Conservation (phyloP, 208 protist species). For the Leishmania arabica region DNA sequence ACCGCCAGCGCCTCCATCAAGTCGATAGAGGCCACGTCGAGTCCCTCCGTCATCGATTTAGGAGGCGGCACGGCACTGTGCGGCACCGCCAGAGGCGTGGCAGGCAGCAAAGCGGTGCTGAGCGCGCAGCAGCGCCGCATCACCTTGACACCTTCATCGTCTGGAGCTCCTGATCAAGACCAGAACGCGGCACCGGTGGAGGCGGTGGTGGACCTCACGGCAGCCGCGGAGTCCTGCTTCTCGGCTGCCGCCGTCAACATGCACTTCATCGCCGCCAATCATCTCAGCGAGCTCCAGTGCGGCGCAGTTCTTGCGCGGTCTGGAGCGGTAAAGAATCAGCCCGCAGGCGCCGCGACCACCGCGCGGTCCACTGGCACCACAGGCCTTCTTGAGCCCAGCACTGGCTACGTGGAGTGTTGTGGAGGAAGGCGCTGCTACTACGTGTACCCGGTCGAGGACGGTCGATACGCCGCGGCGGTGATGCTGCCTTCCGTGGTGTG, state of each 20-base stretch:
- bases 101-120: too few relatives aligned
- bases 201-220: constrained; percentile 5
- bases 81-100: not conserved
- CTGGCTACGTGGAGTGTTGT: constrained; percentile 18
- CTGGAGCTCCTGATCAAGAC: not conserved
- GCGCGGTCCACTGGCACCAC: not conserved
- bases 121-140: not conserved
- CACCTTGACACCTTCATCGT: not conserved
- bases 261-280: constrained; percentile 9
- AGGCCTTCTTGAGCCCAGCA: not conserved
- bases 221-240: not conserved
- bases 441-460: constrained; percentile 53
- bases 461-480: constrained; percentile 42
- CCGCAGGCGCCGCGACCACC: not conserved
- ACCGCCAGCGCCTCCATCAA: constrained; percentile 9
- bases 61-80: not conserved
- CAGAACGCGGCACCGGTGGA: not conserved
- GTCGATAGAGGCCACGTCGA: not conserved
- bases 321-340: not conserved
- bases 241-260: not conserved
- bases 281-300: constrained; percentile 9
- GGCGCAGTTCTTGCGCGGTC: not conserved
- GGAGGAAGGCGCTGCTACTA: constrained; percentile 42
- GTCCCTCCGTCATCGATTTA: not conserved
- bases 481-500: constrained; percentile 43